Evolutionary conservation across 2,329 filamentous ascomycete genomes (phyloP).

Genomic region (Ceratocystis ficicola): DNA sequence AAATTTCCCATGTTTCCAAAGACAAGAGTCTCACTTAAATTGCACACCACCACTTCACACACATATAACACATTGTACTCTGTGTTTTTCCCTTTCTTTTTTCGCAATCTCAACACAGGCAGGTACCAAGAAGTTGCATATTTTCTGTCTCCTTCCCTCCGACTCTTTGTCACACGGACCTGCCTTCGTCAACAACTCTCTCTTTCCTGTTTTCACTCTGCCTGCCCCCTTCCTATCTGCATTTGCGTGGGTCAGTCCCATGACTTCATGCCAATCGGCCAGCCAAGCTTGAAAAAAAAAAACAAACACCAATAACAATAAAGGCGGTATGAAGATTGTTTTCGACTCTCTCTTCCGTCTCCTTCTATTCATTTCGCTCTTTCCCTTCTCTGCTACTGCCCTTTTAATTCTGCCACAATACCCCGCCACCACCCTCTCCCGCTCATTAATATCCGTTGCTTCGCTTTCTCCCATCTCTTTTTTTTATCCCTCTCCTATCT

Average conservation of each 20-base stretch:
- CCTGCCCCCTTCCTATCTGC: neutral
- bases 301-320: neutral
- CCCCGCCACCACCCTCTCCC: neutral
- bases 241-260: neutral
- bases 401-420: neutral
- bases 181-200: neutral
- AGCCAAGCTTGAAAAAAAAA: neutral
- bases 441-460: neutral
- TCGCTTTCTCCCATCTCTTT: neutral
- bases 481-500: neutral
- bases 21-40: slow-evolving; percentile 18
- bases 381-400: neutral
- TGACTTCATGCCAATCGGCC: neutral
- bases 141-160: slow-evolving; percentile 23
- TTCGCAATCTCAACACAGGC: neutral
- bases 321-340: neutral
- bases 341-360: neutral
- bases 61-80: neutral
- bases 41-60: neutral
- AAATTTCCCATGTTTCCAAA: neutral
- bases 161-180: slow-evolving; percentile 23
- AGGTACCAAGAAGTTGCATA: neutral
- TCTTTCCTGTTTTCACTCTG: too few species aligned
- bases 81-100: neutral
- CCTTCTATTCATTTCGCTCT: neutral